These are phyloP conservation scores for Xerocomus minutiporus DNA, from an alignment of 1,284 basidiomycete species.

Conservation along the genomic window DNA sequence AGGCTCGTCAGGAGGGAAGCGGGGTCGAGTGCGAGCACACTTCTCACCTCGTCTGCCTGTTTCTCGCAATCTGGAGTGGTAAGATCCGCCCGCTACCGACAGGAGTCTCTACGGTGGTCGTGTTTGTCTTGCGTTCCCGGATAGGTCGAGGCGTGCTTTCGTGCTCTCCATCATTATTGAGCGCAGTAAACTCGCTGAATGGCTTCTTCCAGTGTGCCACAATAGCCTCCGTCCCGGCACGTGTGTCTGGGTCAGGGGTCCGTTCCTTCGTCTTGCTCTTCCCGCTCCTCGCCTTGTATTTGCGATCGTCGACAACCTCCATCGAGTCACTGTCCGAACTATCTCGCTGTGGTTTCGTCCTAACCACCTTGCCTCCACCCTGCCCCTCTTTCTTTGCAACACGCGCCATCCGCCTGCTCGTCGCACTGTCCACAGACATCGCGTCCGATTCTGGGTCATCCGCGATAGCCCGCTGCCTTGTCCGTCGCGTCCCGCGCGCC, in stretches of 20 bases:
- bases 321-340: constrained; percentile 9
- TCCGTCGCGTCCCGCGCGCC: constrained; percentile 2
- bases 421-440: constrained; percentile 28
- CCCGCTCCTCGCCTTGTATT: background rate
- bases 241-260: background rate
- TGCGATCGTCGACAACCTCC: constrained; percentile 1
- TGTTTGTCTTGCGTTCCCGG: constrained; percentile 1
- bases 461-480: background rate
- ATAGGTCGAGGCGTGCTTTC: constrained; percentile 27
- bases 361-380: background rate
- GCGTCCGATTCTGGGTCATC: constrained; percentile 22
- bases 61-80: constrained; percentile 21
- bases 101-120: background rate
- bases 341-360: background rate
- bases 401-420: constrained; percentile 9
- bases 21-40: background rate
- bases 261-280: constrained; percentile 1
- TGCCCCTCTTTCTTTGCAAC: constrained; percentile 2
- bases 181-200: background rate
- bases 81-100: background rate
- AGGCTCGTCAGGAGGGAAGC: background rate
- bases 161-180: constrained; percentile 9
- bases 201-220: constrained; percentile 1
- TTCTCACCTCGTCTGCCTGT: constrained; percentile 16
- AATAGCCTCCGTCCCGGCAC: background rate